These are phyloP conservation scores for Fraxinus pennsylvanica DNA, from an alignment of 257 asterid genomes.

Conservation along the genomic window DNA sequence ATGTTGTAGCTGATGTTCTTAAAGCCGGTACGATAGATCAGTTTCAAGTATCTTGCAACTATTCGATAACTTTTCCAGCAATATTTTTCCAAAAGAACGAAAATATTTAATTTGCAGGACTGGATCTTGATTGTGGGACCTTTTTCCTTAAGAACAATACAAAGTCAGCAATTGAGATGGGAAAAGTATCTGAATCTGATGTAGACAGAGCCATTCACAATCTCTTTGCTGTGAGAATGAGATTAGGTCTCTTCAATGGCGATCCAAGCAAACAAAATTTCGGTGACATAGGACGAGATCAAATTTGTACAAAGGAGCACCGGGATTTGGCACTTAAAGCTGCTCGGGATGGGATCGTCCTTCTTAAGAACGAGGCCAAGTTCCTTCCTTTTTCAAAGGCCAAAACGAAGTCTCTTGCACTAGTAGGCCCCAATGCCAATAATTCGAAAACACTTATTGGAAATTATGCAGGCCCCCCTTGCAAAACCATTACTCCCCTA, in stretches of 20 bases:
- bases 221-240: constrained; percentile 60
- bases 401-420: constrained; percentile 43
- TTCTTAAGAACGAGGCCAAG: constrained; percentile 51
- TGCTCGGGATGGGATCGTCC: constrained; percentile 62
- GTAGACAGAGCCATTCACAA: constrained; percentile 64
- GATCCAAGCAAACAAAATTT: constrained; percentile 34
- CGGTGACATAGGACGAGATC: constrained; percentile 36
- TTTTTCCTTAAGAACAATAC: constrained; percentile 39
- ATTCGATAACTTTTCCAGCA: background rate
- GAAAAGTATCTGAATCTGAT: constrained; percentile 49
- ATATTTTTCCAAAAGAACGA: background rate
- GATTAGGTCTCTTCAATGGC: constrained; percentile 66
- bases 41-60: background rate
- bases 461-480: constrained; percentile 72
- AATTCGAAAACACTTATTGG: constrained; percentile 42
- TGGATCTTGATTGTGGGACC: constrained; percentile 67
- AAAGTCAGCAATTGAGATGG: constrained; percentile 49
- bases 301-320: constrained; percentile 52
- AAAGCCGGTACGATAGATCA: constrained; percentile 50
- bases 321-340: constrained; percentile 53
- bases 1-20: constrained; percentile 61
- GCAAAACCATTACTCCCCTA: constrained; percentile 48
- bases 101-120: constrained; percentile 32
- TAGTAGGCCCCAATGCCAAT: constrained; percentile 66
- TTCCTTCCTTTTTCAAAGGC: constrained; percentile 58